Base-by-base conservation (phyloP, 2,329 filamentous ascomycete species). In the Claviceps fusiformis region DNA sequence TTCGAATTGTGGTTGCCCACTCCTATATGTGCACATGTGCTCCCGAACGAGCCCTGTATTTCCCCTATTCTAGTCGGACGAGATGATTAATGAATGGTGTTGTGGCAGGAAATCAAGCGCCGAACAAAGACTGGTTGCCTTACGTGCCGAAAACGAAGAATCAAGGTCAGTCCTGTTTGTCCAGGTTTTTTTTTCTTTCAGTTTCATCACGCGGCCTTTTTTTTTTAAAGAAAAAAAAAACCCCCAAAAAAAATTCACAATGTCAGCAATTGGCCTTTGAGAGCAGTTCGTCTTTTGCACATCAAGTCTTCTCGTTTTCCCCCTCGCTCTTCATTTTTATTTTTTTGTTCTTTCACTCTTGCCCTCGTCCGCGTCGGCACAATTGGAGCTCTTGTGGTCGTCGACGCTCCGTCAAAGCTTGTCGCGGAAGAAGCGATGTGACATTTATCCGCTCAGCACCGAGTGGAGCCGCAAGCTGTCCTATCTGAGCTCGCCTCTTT, bases 81-180 rank as follows among this genome's bases (percentile, higher is more conserved):
- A 50, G n/a, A 43, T 29, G 6, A 10, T 50, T 61, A 55, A 60
- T 43, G 13, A 43, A 39, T n/a, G 13, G 52, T 48, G 35, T 35
- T 53, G n/a, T 52, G 55, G 31, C 65, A 82, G 79, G 79, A 82
- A 65, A 82, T 82, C 63, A 82, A 82, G 66, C 75, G 79, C 58
- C 75, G 79, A 61, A 82, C 79, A 50, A 82, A 82, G 66, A 82
- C 79, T 1, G 79, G 79, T n/a, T 82, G 79, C 60, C 67, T 82
- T 65, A 82, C 79, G 48, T 82, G 79, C 67, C 77, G 79, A 55
- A 81, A 81, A 63, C 74, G 79, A 61, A 73, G 79, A 61, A 82
- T 82, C 65, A 82, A 82, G 79, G 79, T 82, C 68, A 65, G 77
- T 56, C 46, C 44, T 48, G 43, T 29, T 35, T 48, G 46, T 31